Conservation (phyloP, 306 rosid species). For the Pueraria montana region DNA sequence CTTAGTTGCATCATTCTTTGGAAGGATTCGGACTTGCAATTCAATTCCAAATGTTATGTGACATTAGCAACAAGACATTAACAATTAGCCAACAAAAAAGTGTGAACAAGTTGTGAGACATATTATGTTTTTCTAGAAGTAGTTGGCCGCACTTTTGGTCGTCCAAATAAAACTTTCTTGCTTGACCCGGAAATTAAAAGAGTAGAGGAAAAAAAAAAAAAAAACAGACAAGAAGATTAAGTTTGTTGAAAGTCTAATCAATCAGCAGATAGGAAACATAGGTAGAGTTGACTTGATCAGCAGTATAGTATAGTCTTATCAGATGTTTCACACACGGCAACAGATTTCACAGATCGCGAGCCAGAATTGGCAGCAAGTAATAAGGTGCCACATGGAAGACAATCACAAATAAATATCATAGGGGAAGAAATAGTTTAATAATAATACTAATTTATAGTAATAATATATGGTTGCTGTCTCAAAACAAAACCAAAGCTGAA, state of each 20-base stretch:
- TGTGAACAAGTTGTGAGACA: conserved; percentile 37
- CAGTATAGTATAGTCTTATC: background rate
- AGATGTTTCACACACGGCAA: conserved; percentile 49
- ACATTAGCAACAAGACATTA: conserved; percentile 23
- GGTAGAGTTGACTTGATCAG: conserved; percentile 48
- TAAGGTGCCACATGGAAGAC: conserved; percentile 33
- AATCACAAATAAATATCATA: no score
- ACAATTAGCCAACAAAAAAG: conserved; percentile 6
- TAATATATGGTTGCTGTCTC: background rate
- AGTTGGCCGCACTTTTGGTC: conserved; percentile 8
- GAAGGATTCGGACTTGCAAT: conserved; percentile 14
- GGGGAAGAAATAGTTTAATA: no score
- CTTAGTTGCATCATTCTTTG: conserved; percentile 15
- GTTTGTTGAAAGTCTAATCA: conserved; percentile 56
- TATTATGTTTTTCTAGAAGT: conserved; percentile 13
- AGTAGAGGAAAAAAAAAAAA: background rate
- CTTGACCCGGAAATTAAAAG: conserved; percentile 36
- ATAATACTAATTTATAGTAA: no score
- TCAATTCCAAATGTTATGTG: background rate
- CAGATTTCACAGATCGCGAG: conserved; percentile 35
- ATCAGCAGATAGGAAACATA: conserved; percentile 45
- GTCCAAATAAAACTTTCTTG: conserved; percentile 38
- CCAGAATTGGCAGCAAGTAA: background rate
- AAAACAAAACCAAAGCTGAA: background rate
- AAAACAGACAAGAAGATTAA: background rate